Percentiles rank a stretch among this genome's conserved stretches.
Conservation (phyloP, 106 monocot species). For the Acorus calamus region DNA sequence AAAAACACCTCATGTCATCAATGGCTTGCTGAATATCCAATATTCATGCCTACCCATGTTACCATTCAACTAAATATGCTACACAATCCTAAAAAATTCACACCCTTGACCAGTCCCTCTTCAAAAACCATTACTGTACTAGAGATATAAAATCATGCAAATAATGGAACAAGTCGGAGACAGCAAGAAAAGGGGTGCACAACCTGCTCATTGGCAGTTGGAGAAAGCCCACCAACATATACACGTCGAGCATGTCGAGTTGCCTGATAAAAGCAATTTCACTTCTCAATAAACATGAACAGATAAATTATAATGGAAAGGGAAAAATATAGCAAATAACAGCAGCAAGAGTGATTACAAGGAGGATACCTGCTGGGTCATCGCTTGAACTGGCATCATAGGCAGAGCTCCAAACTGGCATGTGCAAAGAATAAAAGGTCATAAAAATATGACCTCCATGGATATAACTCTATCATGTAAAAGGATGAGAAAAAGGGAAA, state of each 20-base stretch:
- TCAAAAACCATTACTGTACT: no score
- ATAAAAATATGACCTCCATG: background rate
- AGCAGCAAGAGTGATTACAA: background rate
- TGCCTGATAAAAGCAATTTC: slow-evolving; percentile 30
- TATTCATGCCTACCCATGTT: no score
- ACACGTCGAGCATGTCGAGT: slow-evolving; percentile 97
- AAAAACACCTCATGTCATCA: no score
- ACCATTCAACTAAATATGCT: no score
- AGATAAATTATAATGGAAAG: background rate
- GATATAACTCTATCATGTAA: no score
- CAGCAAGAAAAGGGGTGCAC: background rate
- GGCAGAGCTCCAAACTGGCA: slow-evolving; percentile 36
- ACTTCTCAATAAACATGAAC: background rate
- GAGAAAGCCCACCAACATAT: slow-evolving; percentile 90
- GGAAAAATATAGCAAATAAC: background rate
- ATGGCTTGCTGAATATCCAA: no score
- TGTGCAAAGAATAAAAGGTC: background rate
- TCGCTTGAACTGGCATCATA: slow-evolving; percentile 49
- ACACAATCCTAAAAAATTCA: no score
- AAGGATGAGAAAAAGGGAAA: background rate
- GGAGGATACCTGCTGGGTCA: slow-evolving; percentile 46
- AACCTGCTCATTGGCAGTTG: slow-evolving; percentile 95
- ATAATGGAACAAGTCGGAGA: background rate
- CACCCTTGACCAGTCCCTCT: no score
- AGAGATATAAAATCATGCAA: background rate